phyloP scores from a whole-genome alignment of 495 filamentous ascomycete species.

The Podospora bellae-mahoneyi region DNA sequence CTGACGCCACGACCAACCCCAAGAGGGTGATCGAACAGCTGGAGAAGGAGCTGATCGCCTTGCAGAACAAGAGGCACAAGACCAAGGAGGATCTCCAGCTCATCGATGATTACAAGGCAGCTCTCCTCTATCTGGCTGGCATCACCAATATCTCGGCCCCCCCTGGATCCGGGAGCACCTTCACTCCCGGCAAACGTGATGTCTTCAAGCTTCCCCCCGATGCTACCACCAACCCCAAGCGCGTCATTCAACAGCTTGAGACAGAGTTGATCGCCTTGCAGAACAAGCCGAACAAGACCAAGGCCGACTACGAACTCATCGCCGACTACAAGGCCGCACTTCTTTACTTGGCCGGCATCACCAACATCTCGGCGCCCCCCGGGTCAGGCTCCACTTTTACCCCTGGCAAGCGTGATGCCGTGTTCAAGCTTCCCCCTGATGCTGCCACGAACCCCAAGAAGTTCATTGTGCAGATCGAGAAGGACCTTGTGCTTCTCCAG shows the following conservation, averaged over 20 bases:
- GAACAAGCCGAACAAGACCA: conserved; percentile 31
- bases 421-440: conserved; percentile 25
- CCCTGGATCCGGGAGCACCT: conserved; percentile 21
- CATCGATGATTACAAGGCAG: conserved; percentile 29
- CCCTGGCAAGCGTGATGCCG: conserved; percentile 25
- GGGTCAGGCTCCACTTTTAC: conserved; percentile 28
- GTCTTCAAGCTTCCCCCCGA: conserved; percentile 26
- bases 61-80: conserved; percentile 33
- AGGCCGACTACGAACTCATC: conserved; percentile 27
- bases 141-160: conserved; percentile 28
- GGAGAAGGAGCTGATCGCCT: conserved; percentile 22
- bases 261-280: conserved; percentile 16
- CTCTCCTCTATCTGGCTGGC: conserved; percentile 26
- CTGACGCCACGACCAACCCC: conserved; percentile 22
- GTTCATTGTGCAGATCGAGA: conserved; percentile 28
- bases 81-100: conserved; percentile 22
- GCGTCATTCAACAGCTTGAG: conserved; percentile 29
- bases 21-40: conserved; percentile 29
- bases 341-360: conserved; percentile 27
- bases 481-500: conserved; percentile 24
- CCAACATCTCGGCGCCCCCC: conserved; percentile 27
- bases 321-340: conserved; percentile 27
- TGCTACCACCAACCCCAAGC: conserved; percentile 23
- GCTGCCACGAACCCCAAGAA: conserved; percentile 25
- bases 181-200: conserved; percentile 29